These are phyloP conservation scores for Sporothrix schenckii DNA, from an alignment of 2,329 filamentous ascomycete species.

Conservation along the genomic window DNA sequence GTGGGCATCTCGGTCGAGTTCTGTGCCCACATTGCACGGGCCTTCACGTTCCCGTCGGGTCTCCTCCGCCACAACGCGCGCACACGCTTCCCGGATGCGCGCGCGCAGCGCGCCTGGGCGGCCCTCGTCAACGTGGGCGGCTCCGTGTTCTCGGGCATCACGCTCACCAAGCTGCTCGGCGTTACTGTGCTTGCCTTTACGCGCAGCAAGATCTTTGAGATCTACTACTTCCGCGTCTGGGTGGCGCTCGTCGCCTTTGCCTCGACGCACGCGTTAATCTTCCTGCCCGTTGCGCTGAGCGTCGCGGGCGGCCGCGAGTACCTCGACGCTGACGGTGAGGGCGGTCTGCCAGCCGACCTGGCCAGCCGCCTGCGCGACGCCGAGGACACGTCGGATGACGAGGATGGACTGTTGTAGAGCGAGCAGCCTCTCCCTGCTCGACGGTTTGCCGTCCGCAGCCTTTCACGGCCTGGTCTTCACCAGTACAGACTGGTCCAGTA, in stretches of 20 bases:
- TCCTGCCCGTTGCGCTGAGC: slow-evolving; percentile 86
- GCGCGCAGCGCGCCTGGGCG: slow-evolving; percentile 86
- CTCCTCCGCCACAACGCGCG: slow-evolving; percentile 80
- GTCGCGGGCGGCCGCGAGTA: slow-evolving; percentile 86
- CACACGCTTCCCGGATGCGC: slow-evolving; percentile 70
- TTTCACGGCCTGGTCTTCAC: not conserved
- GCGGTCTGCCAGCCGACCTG: slow-evolving; percentile 86
- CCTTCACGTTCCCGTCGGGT: slow-evolving; percentile 89
- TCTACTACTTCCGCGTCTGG: slow-evolving; percentile 99
- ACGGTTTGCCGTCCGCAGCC: not conserved
- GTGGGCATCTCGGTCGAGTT: slow-evolving; percentile 97
- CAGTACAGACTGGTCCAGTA: slow-evolving; percentile 9
- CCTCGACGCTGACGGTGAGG: slow-evolving; percentile 81
- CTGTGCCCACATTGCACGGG: slow-evolving; percentile 92
- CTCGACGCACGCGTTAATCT: slow-evolving; percentile 83
- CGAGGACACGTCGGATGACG: slow-evolving; percentile 79
- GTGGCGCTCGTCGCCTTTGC: slow-evolving; percentile 87
- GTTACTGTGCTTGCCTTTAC: slow-evolving; percentile 94
- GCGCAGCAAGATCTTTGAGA: slow-evolving; percentile 96
- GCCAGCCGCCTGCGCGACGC: slow-evolving; percentile 59
- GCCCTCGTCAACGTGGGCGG: slow-evolving; percentile 93
- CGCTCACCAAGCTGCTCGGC: slow-evolving; percentile 89
- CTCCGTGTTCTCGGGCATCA: slow-evolving; percentile 94
- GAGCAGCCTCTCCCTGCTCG: not conserved
- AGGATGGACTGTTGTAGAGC: slow-evolving; percentile 45